Base-by-base conservation (phyloP, 306 rosid genomes). In the Canavalia gladiata region DNA sequence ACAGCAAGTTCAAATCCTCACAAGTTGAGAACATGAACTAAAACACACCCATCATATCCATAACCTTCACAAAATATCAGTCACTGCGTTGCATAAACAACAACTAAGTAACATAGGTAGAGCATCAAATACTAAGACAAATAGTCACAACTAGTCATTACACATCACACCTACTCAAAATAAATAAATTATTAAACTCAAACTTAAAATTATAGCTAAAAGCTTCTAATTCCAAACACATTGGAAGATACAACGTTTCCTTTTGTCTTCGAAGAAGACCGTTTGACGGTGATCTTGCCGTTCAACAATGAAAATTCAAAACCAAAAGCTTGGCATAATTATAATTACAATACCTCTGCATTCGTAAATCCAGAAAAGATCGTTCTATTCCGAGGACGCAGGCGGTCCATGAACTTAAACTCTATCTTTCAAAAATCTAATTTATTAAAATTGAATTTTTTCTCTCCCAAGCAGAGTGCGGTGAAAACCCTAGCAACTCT, bases 331-430 rank as follows among this genome's bases (percentile, higher is more conserved):
- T 0, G 3, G 30, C 37, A 8, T 6, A 12, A 43, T 45, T 43
- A 25, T 42, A 8, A 52, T 33, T 2, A 55, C 11, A 8, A 55
- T 81, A 95, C 99, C 98, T 93, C 98, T 0, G 87, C 89, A 79
- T 86, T 85, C 0, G 97, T 91, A 46, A 95, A 95, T 55, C 99
- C 99, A 41, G 88, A 74, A 81, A 91, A 92, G 28, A 63, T 8
- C 13, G 81, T 84, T 79, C 93, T 87, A 56, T 57, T 84, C 13
- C 97, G 87, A n/a, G 94, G 98, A 83, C 99, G 99, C 84, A 95
- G 92, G 29, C 96, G 96, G 84, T 89, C 98, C 99, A 89, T 70
- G 60, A 70, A 70, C 33, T 70, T 4, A 31, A 49, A 33, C 31
- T 70, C 31, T 50, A 46, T 46, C 12, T 2, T 6, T 49, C 13